Evolutionary conservation across 768 basidiomycete genomes (phyloP), one percentile per base, ranked within the genome.

Genomic region (Kwoniella dendrophila): DNA sequence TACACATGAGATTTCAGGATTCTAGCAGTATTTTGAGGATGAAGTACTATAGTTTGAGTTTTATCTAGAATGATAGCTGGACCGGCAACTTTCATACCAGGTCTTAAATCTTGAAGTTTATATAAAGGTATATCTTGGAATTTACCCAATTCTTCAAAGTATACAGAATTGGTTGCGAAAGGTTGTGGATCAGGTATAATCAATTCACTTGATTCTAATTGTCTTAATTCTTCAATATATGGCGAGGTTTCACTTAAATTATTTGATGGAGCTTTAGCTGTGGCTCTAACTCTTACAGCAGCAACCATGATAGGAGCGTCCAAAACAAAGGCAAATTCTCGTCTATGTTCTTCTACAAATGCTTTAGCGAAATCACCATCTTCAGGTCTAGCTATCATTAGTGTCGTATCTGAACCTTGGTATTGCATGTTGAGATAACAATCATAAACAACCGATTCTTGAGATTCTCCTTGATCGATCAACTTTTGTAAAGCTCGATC

Each of bases 31-130:
- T 72, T 72, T 24, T 64, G 54, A 20, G 68, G 70, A 22, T 92
- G 86, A 4, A 98, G 79, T 29, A 98, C 88, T 64, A 97, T 91
- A 24, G 94, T 96, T 81, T 96, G 95, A 20, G 94, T 97, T 66
- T 91, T 83, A 78, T 98, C 94, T 70, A 96, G 90, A 64, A 98
- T 88, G 85, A 97, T 88, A 36, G 92, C 91, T 6, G 95, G 93
- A 5, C 94, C 95, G 34, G 49, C 18, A 45, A 66, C 45, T 26
- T 51, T 62, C 40, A 64, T 66, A 3, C 70, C 70, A 38, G 71
- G 69, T 16, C 43, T 36, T 22, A 71, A 61, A 30, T 68, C 62
- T 27, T 41, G 59, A 3, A 69, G 57, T 32, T 53, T 64, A 59
- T 61, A 73, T 22, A 69, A 57, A 2, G 67, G 67, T 4, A 60